phyloP scores from a whole-genome alignment of 108 stramenopile species.

The Skeletonema potamos region DNA sequence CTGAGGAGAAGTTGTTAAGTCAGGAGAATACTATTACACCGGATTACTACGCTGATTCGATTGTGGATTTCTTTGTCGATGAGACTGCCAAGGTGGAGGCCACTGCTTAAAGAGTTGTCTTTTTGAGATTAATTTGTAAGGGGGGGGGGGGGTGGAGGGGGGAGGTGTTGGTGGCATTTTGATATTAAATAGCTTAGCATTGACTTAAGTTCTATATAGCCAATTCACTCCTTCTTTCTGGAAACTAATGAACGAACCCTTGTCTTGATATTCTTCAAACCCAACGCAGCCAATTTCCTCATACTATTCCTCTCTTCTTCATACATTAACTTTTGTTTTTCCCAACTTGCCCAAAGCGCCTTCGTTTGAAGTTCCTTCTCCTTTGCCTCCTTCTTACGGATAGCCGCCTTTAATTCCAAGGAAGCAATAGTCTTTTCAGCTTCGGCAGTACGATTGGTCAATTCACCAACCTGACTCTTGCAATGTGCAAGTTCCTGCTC shows the following conservation, averaged over 20 bases:
- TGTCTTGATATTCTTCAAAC: slow-evolving; percentile 23
- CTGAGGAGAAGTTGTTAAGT: slow-evolving; percentile 89
- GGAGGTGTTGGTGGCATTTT: not conserved
- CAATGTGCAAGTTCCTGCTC: not conserved
- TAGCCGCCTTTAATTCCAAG: not conserved
- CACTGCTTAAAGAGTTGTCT: not conserved
- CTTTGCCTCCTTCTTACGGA: slow-evolving; percentile 3
- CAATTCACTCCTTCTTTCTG: not conserved
- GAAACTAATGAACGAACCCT: slow-evolving; percentile 13
- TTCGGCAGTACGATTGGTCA: not conserved
- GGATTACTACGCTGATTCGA: slow-evolving; percentile 95
- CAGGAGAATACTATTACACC: slow-evolving; percentile 91
- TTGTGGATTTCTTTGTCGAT: slow-evolving; percentile 87
- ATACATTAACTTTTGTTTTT: not conserved
- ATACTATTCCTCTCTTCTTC: slow-evolving; percentile 35
- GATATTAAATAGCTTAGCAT: not conserved
- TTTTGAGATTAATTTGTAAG: not conserved
- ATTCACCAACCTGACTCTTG: not conserved
- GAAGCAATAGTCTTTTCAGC: slow-evolving; percentile 1
- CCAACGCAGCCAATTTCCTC: slow-evolving; percentile 23
- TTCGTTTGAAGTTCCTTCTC: slow-evolving; percentile 10
- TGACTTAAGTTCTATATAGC: not conserved
- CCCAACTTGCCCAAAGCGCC: not conserved
- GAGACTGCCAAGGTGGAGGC: slow-evolving; percentile 37
- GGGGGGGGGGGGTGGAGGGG: not conserved